Evolutionary conservation across 192 early-diverging fungal genomes (phyloP).

Genomic region (Coemansia sp.): DNA sequence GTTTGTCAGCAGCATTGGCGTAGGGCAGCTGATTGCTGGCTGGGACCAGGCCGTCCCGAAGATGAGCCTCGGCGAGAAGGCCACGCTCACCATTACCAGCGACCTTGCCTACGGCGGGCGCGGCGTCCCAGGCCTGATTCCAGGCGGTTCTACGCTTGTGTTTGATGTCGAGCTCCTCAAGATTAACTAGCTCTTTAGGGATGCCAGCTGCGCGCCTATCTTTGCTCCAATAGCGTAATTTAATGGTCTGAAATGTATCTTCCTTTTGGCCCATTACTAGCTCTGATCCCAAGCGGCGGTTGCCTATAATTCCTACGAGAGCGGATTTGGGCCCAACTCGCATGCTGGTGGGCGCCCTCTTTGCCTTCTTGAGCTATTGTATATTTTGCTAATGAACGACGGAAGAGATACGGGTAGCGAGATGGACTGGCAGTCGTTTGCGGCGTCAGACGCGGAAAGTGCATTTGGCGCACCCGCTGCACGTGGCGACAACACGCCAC

Average conservation of each 20-base stretch:
- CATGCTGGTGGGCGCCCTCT: neutral
- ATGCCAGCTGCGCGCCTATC: neutral
- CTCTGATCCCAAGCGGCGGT: neutral
- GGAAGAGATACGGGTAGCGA: neutral
- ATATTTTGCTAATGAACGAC: neutral
- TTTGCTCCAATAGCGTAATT: too few relatives aligned
- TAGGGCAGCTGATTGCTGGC: slow-evolving; percentile 90
- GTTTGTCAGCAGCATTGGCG: slow-evolving; percentile 88
- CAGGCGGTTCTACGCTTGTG: slow-evolving; percentile 74
- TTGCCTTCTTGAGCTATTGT: neutral
- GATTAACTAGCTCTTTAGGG: slow-evolving; percentile 51
- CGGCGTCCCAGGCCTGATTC: slow-evolving; percentile 79
- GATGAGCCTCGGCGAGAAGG: slow-evolving; percentile 89
- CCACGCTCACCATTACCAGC: slow-evolving; percentile 80
- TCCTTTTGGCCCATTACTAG: slow-evolving; percentile 2
- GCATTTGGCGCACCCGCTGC: neutral
- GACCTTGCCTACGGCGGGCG: slow-evolving; percentile 85
- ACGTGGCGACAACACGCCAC: neutral
- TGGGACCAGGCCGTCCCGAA: slow-evolving; percentile 93
- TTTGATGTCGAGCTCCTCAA: slow-evolving; percentile 85
- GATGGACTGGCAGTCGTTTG: slow-evolving; percentile 8
- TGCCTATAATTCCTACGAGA: too few relatives aligned
- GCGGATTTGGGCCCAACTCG: too few relatives aligned
- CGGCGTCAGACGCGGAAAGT: neutral
- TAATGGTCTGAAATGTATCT: too few relatives aligned